A percentile compares a stretch with the other conserved stretches of the same genome.
phyloP scores from a whole-genome alignment of 108 stramenopile species.

The Fragilaria radians region DNA sequence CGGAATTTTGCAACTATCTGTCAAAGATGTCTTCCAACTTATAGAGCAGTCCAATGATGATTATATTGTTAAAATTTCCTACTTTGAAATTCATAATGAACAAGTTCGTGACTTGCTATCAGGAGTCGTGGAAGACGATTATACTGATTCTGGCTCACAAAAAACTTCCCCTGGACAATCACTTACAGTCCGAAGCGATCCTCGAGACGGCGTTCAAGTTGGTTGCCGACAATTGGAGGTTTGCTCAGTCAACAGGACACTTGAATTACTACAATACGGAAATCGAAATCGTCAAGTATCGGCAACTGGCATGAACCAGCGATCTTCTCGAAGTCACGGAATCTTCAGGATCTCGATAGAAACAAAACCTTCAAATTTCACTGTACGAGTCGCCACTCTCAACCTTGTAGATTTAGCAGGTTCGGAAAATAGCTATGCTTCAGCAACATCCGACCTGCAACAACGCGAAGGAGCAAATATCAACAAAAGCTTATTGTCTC shows the following conservation, averaged over 20 bases:
- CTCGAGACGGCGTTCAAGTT: conserved; percentile 78
- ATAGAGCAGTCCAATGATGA: conserved; percentile 19
- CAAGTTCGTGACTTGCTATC: conserved; percentile 93
- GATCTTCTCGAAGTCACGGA: conserved; percentile 1
- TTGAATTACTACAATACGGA: conserved; percentile 9
- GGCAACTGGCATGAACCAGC: not conserved
- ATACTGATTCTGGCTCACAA: conserved; percentile 3
- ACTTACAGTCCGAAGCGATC: conserved; percentile 33
- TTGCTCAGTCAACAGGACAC: conserved; percentile 40
- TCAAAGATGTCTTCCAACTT: conserved; percentile 50
- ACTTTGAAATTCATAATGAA: conserved; percentile 97
- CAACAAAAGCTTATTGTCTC: conserved; percentile 83
- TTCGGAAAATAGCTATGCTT: conserved; percentile 66
- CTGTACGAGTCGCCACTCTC: conserved; percentile 49
- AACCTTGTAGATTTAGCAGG: conserved; percentile 90
- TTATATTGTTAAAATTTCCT: conserved; percentile 48
- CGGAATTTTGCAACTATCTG: conserved; percentile 55
- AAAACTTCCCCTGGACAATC: not conserved
- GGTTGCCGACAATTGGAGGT: conserved; percentile 73
- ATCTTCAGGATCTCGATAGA: conserved; percentile 84
- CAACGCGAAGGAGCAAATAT: conserved; percentile 93
- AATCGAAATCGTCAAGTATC: conserved; percentile 1
- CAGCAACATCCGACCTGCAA: conserved; percentile 28
- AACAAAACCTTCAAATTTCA: conserved; percentile 11
- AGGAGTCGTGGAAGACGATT: conserved; percentile 26